These are phyloP conservation scores for Zoysia japonica DNA, from an alignment of 176 grass and related monocot genomes.

Conservation along the genomic window DNA sequence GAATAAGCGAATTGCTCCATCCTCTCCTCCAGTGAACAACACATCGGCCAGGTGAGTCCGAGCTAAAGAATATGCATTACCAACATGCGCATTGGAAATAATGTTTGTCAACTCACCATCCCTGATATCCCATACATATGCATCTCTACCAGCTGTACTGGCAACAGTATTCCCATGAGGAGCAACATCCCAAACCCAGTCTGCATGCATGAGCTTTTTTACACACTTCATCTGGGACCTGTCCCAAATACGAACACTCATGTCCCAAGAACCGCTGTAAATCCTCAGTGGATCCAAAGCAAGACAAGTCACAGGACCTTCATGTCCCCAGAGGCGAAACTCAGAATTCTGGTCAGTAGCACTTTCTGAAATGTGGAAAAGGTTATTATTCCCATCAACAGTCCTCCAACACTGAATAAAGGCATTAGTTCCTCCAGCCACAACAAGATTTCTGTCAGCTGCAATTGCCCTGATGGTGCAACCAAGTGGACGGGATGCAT, in stretches of 20 bases:
- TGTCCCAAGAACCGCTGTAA: slow-evolving; percentile 97
- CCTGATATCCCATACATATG: slow-evolving; percentile 79
- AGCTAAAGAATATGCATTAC: slow-evolving; percentile 69
- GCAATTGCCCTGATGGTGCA: slow-evolving; percentile 85
- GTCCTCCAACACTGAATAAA: slow-evolving; percentile 91
- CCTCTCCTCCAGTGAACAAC: slow-evolving; percentile 87
- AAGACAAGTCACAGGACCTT: slow-evolving; percentile 92
- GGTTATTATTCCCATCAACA: slow-evolving; percentile 56
- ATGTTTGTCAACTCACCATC: slow-evolving; percentile 53
- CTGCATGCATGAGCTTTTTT: slow-evolving; percentile 74
- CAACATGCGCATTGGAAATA: slow-evolving; percentile 71
- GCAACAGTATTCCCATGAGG: slow-evolving; percentile 71
- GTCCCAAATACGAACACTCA: slow-evolving; percentile 85
- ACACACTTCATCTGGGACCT: slow-evolving; percentile 75
- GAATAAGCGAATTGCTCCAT: slow-evolving; percentile 77
- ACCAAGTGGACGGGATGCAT: slow-evolving; percentile 73
- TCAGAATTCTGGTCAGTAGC: slow-evolving; percentile 50
- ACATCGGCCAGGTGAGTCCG: slow-evolving; percentile 61
- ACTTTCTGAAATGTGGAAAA: slow-evolving; percentile 61
- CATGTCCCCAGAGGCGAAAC: slow-evolving; percentile 86
- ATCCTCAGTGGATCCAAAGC: slow-evolving; percentile 72
- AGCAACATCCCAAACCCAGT: slow-evolving; percentile 82
- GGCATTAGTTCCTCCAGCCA: slow-evolving; percentile 77
- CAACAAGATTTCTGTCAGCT: slow-evolving; percentile 73
- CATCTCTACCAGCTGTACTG: slow-evolving; percentile 72